Evolutionary conservation across 1,139 yeast species (phyloP), one percentile per base, ranked within the genome.

Genomic region (Neolecta irregularis): DNA sequence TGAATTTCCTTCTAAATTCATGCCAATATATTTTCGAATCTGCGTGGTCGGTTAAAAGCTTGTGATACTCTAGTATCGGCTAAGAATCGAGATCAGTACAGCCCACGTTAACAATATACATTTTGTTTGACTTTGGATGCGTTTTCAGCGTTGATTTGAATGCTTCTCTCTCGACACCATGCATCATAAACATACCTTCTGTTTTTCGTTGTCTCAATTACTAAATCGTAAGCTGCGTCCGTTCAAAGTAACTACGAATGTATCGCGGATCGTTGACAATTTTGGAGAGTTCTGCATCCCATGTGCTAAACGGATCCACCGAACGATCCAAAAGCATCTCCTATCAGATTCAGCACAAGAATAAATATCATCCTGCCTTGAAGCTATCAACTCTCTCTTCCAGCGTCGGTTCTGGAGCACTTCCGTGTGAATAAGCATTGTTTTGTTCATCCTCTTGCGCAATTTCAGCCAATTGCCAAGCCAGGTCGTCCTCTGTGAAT

Each of bases 231-330:
- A 13, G 18, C 11, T 12, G 24, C 8, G 4, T 17, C 24, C 20
- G 5, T 15, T 3, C 4, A 12, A 21, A 12, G 1, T 5, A 11
- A n/a, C 6, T 15, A 20, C 19, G 24, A 2, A 54, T 51, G 46
- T 58, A 69, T 17, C 62, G 48, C 1, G 62, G 60, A 35, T 64
- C 65, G 21, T 53, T 44, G 1, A 60, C 47, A 1, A 69, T 44
- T 29, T 55, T 55, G 5, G 52, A 47, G n/a, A 58, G 51, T 44
- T 66, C 72, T 0, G 53, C 47, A 26, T 65, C 69, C 69, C 72
- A 69, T 1, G 65, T 47, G 3, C 62, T 54, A 40, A 46, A 64
- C 1, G 69, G 65, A 40, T 65, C 60, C 3, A 63, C 41, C 0
- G 46, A 19, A 3, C 40, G 21, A 5, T 46, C 49, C 6, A 46